Conservation (phyloP, 1,284 basidiomycete species). For the Heliocybe sulcata region DNA sequence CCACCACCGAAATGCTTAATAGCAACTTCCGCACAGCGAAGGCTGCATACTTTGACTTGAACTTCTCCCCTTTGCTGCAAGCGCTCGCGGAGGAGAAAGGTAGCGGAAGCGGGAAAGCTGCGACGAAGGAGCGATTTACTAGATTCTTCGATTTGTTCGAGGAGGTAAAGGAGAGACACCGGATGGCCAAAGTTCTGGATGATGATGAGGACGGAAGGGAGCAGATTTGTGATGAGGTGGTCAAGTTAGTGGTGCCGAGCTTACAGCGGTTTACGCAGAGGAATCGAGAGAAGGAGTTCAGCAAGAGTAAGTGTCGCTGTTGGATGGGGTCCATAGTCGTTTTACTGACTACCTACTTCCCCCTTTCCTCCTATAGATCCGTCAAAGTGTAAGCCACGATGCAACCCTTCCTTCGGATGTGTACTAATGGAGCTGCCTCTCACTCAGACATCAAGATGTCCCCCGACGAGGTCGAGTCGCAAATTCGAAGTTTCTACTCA, state of each 20-base stretch:
- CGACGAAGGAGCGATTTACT: constrained; percentile 73
- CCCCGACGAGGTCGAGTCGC: constrained; percentile 64
- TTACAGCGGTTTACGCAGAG: constrained; percentile 68
- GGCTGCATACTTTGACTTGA: constrained; percentile 74
- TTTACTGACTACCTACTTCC: neutral
- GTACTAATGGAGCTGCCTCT: constrained; percentile 5
- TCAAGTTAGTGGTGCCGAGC: constrained; percentile 67
- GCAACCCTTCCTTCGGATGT: neutral
- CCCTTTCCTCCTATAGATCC: constrained; percentile 42
- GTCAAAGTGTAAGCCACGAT: constrained; percentile 58
- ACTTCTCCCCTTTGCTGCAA: constrained; percentile 71
- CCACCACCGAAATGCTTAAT: constrained; percentile 52
- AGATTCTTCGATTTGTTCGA: constrained; percentile 73
- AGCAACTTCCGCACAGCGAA: constrained; percentile 71
- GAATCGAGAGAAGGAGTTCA: constrained; percentile 72
- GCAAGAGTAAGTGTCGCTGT: constrained; percentile 55
- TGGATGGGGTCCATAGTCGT: neutral
- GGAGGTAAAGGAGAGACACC: constrained; percentile 68
- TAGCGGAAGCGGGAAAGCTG: constrained; percentile 38
- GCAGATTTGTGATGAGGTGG: constrained; percentile 60
- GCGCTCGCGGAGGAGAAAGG: constrained; percentile 58
- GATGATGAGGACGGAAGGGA: constrained; percentile 56
- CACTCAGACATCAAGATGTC: constrained; percentile 69
- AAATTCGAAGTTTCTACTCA: constrained; percentile 56
- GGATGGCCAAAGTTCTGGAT: constrained; percentile 57